phyloP scores from a whole-genome alignment of 345 rosid genomes.

The Kandelia obovata region DNA sequence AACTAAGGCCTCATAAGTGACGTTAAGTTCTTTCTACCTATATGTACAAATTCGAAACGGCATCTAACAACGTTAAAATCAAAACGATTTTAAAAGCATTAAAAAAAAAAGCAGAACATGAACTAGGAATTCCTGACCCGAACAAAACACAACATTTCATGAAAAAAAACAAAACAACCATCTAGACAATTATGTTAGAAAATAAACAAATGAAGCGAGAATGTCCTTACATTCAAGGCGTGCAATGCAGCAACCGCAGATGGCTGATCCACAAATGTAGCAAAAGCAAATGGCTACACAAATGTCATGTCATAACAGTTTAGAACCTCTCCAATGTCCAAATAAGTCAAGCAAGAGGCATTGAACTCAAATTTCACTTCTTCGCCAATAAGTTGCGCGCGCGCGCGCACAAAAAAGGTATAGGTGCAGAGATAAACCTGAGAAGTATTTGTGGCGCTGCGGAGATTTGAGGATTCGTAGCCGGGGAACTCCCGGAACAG shows the following conservation, averaged over 20 bases:
- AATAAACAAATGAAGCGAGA: neutral
- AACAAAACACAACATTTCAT: neutral
- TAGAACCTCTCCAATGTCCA: conserved; percentile 1
- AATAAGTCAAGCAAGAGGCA: neutral
- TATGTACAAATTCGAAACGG: neutral
- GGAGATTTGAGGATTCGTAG: conserved; percentile 81
- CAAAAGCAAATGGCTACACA: conserved; percentile 79
- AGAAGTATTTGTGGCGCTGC: conserved; percentile 44
- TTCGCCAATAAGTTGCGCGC: neutral
- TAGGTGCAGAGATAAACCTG: conserved; percentile 27
- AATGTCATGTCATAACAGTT: conserved; percentile 16
- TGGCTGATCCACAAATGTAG: conserved; percentile 67
- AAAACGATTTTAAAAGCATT: no score
- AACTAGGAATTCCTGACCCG: neutral
- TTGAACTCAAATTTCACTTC: neutral
- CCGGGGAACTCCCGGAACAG: conserved; percentile 87
- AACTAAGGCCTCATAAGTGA: conserved; percentile 11
- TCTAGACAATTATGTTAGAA: neutral
- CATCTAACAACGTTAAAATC: neutral
- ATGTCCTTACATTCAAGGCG: conserved; percentile 64
- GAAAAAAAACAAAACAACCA: neutral
- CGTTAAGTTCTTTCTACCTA: neutral
- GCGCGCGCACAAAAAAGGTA: no score
- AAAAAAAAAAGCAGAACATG: no score
- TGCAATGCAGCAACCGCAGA: conserved; percentile 75